Evolutionary conservation across 148 eudicot species (phyloP), one percentile per base, ranked within the genome.

Genomic region (Rhododendron kiyosumense): DNA sequence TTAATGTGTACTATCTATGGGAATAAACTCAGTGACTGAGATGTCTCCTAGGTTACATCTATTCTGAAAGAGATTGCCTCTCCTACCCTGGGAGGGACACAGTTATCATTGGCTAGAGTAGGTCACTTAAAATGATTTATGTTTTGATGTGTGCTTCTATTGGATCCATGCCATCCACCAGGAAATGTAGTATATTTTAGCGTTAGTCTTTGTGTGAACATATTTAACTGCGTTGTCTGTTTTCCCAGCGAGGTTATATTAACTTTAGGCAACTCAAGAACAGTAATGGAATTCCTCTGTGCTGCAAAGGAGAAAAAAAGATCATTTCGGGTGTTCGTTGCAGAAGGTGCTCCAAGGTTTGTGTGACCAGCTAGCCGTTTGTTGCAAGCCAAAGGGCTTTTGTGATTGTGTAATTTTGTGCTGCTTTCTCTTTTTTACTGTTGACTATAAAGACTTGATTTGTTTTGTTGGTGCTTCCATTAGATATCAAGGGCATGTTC

Each of bases 331-430:
- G 99, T 97, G 28, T 95, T 95, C 88, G 94, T 97, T 82, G 99
- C 99, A 12, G 99, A 97, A 90, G 99, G 99, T 87, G 99, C 98
- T 87, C 99, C 99, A 84, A 97, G 99, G 99, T 94, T 85, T 81
- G 88, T 76, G 14, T 48, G 30, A 52, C 48, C 48, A 57, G 49
- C 81, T 79, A 34, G 69, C 34, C 7, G 3, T 74, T 61, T 28
- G 34, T 54, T 36, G 69, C 71, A 61, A 74, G 7, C 30, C 41
- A 48, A 43, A 65, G 18, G 17, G 36, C 34, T 20, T 12, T 45
- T 32, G 75, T 28, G 75, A 81, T 32, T 54, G 46, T 26, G 17
- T 20, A 32, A 84, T 17, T 74, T 82, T 82, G 54, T 65, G 51
- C 82, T 78, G 5, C 28, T 45, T 24, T 18, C 26, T 63, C n/a